phyloP scores from a whole-genome alignment of 139 green algal genomes.

The Coelastrella sp. region DNA sequence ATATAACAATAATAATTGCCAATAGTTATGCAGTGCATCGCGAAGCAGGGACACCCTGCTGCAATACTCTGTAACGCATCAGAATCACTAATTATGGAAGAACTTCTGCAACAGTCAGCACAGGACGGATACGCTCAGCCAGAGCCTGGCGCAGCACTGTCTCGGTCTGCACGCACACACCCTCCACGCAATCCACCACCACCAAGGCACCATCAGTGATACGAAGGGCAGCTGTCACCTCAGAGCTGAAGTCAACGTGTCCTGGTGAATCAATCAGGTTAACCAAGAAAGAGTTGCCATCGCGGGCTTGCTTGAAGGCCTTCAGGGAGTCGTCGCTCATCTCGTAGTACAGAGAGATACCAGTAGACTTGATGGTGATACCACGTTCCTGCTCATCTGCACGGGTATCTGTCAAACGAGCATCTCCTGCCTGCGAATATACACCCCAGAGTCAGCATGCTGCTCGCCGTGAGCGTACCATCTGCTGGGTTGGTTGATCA shows the following conservation, averaged over 20 bases:
- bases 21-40: too few species aligned
- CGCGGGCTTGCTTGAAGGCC: constrained; percentile 74
- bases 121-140: constrained; percentile 96
- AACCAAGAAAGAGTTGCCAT: constrained; percentile 96
- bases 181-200: constrained; percentile 99
- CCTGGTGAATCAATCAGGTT: constrained; percentile 99
- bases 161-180: constrained; percentile 99
- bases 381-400: constrained; percentile 98
- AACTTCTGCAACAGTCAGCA: too few species aligned
- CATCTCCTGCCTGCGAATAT: constrained; percentile 83
- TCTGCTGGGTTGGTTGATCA: constrained; percentile 8
- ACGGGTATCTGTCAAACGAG: constrained; percentile 95
- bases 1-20: too few species aligned
- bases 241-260: constrained; percentile 99
- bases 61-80: too few species aligned
- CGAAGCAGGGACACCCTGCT: too few species aligned
- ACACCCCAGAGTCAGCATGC: not conserved
- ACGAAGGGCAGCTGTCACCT: constrained; percentile 98
- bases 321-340: constrained; percentile 85
- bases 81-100: too few species aligned
- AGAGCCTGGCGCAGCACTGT: constrained; percentile 97
- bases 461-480: not conserved
- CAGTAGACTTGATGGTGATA: constrained; percentile 99
- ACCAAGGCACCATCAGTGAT: constrained; percentile 99
- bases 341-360: constrained; percentile 99